Evolutionary conservation across 1,139 yeast species (phyloP), one percentile per base, ranked within the genome.

Genomic region (Geotrichum macrosporum): DNA sequence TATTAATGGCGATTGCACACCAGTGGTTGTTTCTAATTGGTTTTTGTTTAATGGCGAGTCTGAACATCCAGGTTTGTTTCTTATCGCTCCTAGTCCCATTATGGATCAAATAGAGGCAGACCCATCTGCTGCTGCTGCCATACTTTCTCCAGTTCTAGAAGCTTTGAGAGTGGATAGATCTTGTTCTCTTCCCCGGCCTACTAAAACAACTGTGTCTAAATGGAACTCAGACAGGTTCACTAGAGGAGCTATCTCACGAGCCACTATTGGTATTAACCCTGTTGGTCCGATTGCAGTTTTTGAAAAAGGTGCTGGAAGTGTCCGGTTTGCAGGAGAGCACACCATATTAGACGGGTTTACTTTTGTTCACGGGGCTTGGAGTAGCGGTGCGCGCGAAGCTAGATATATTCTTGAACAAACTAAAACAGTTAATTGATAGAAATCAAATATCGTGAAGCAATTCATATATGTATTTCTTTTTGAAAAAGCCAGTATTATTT

Each of bases 271-370:
- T 10, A 84, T 83, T 59, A 85, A 81, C 56, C 85, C 94, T 0
- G 68, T 76, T 15, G 81, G 76, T 44, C 60, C 76, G 10, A 73
- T 78, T 3, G 64, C 80, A 5, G 76, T 79, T 3, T 69, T 85
- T 47, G 72, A 74, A 30, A 73, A 75, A 26, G 85, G 84, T 0
- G 71, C 70, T 36, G 84, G 80, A 31, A 41, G 57, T 8, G 70
- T 86, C 4, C 69, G 92, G 44, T 86, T 86, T 68, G 95, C 94
- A 0, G 95, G 96, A 4, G 95, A 86, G 63, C 95, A 85, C 59
- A 78, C 94, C 1, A 73, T 77, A 21, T 66, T 74, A 55, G 84
- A 81, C 49, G 95, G 94, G 8, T 82, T 84, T 18, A 94, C 95
- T 0, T 84, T 92, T 65, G 88, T 81, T 2, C 92, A 86, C 64